Evolutionary conservation across 257 asterid genomes (phyloP).

Genomic region (Jacaranda copaia): DNA sequence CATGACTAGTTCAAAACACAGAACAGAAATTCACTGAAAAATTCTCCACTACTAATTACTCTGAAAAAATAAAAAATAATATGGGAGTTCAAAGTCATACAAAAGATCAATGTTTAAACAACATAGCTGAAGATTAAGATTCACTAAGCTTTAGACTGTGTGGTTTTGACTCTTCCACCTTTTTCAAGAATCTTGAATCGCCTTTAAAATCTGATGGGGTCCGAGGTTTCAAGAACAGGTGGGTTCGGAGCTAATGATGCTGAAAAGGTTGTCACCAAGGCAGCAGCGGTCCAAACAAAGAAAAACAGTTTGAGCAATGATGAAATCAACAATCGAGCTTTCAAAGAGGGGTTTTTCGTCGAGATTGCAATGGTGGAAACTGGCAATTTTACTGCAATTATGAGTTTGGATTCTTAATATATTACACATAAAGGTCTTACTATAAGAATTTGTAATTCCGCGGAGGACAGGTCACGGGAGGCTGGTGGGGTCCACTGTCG

Average conservation of each 20-base stretch:
- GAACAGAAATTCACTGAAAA: constrained; percentile 20
- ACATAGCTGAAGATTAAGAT: constrained; percentile 17
- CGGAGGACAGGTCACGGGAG: constrained; percentile 33
- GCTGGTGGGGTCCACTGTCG: constrained; percentile 22
- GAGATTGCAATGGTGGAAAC: constrained; percentile 31
- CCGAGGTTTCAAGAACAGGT: constrained; percentile 27
- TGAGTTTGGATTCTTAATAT: constrained; percentile 8
- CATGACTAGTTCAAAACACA: constrained; percentile 27
- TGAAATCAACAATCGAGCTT: constrained; percentile 27
- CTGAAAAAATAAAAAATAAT: not conserved
- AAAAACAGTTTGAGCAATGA: not conserved
- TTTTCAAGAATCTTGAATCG: constrained; percentile 36
- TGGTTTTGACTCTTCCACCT: constrained; percentile 25
- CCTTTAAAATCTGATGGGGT: constrained; percentile 35
- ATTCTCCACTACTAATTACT: constrained; percentile 25
- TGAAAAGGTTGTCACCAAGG: constrained; percentile 12
- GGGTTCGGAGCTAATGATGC: constrained; percentile 33
- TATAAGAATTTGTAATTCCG: not conserved
- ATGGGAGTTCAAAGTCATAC: not conserved
- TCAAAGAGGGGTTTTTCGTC: constrained; percentile 18
- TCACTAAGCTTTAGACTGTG: not conserved
- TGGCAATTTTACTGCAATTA: constrained; percentile 37
- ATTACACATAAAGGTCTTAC: not conserved
- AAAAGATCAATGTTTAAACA: not conserved
- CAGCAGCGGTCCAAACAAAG: not conserved